Percentiles rank a stretch among this genome's conserved stretches.
Conservation (phyloP, 345 rosid species). For the Linum usitatissimum region DNA sequence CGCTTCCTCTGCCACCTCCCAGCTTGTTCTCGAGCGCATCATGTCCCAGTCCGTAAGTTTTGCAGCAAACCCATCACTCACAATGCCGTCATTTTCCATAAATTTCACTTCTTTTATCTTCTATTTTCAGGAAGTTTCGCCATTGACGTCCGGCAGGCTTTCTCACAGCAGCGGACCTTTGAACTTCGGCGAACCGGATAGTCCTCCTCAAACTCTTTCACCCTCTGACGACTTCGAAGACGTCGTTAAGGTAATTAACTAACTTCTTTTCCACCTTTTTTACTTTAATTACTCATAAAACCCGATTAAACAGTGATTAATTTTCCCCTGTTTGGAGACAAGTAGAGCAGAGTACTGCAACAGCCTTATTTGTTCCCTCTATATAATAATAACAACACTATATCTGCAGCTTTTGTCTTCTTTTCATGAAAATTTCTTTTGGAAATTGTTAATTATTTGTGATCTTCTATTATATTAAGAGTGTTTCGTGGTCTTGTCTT, state of each 20-base stretch:
- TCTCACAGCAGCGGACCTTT: constrained; percentile 93
- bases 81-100: no score
- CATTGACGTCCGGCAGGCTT: constrained; percentile 83
- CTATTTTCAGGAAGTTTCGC: constrained; percentile 64
- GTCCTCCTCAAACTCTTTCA: constrained; percentile 78
- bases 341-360: constrained; percentile 15
- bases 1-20: constrained; percentile 67
- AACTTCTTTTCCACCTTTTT: background rate
- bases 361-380: background rate
- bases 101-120: no score
- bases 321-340: constrained; percentile 3
- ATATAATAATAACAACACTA: no score
- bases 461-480: background rate
- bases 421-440: background rate
- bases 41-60: constrained; percentile 77
- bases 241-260: constrained; percentile 54
- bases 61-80: no score
- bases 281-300: no score
- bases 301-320: background rate
- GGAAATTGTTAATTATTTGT: background rate
- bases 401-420: constrained; percentile 6
- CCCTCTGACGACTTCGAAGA: constrained; percentile 88
- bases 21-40: constrained; percentile 89
- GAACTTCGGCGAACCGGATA: constrained; percentile 52
- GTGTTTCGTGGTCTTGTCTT: background rate